phyloP scores from a whole-genome alignment of 2,329 filamentous ascomycete species.

The Fusarium metavorans region DNA sequence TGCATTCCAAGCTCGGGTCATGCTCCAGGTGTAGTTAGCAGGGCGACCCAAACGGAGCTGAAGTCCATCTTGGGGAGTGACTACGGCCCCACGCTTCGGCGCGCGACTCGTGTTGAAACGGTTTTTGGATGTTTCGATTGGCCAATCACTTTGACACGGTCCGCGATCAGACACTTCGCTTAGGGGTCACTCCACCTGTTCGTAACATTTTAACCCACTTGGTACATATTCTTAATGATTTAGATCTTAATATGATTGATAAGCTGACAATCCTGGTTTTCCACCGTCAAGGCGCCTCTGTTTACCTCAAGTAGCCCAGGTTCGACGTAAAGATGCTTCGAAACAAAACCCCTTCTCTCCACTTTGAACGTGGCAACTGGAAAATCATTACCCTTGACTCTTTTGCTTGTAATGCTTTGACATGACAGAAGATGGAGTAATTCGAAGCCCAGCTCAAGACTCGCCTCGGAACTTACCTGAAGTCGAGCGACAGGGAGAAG shows the following conservation, averaged over 20 bases:
- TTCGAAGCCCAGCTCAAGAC: not conserved
- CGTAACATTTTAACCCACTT: not conserved
- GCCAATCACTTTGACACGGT: not conserved
- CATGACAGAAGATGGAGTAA: not conserved
- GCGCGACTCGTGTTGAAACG: not conserved
- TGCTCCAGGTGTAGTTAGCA: not conserved
- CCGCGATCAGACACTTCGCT: not conserved
- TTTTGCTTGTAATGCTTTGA: not conserved
- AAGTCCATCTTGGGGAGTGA: too few species aligned
- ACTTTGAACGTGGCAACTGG: not conserved
- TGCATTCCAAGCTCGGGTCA: not conserved
- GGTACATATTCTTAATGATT: not conserved
- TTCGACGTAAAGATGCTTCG: not conserved
- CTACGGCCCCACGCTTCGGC: not conserved
- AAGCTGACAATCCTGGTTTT: not conserved
- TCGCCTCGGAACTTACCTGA: not conserved
- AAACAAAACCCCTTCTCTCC: not conserved
- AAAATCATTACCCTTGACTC: not conserved
- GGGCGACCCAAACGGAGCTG: too few species aligned
- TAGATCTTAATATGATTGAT: not conserved
- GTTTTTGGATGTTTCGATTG: not conserved
- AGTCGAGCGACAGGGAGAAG: not conserved
- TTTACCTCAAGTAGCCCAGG: not conserved
- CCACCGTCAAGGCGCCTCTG: not conserved
- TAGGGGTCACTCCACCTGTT: not conserved